Evolutionary conservation across 1,284 basidiomycete genomes (phyloP), one percentile per base, ranked within the genome.

Genomic region (Laetiporus sulphureus): DNA sequence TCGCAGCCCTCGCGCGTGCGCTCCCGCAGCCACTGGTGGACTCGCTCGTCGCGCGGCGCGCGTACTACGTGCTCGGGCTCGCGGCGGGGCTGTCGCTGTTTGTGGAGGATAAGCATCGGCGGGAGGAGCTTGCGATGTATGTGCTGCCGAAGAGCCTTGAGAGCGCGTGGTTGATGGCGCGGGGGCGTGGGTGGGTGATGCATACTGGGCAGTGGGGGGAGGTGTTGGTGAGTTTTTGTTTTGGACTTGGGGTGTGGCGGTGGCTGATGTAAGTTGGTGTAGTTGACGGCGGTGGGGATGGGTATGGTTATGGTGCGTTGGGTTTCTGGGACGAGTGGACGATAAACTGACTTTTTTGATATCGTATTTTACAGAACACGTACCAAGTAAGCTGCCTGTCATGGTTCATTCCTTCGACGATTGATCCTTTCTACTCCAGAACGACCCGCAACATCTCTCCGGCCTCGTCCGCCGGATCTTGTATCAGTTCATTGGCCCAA

Each of bases 401-500:
- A 32, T 42, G 36, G 63, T 20, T 21, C 40, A 23, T 23, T 36
- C 16, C 3, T 12, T 34, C 24, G 16, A 40, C 11, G n/a, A 21
- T 19, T 32, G 31, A 38, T 22, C 15, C 1, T 16, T 24, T 43
- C 58, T 59, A 3, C 66, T 67, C 32, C 72, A 93, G 73, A 91
- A 94, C 60, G 82, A 91, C 55, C 94, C 94, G 0, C 79, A 91
- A 38, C 83, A 92, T 54, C 71, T 98, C 21, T 91, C 88, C 0
- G 88, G 91, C 0, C 69, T 97, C 5, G 90, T 97, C 10, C 72
- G 91, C 47, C 72, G 85, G 39, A 79, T 97, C 51, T 57, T 97
- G 52, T 97, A 94, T 63, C 94, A 98, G 59, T 87, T 95, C 47
- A 80, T 94, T 52, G 92, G 91, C 3, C 88, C 91, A 1, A 91